Conservation (phyloP, 805 yeast species). For the Cyberlindnera meyerae region DNA sequence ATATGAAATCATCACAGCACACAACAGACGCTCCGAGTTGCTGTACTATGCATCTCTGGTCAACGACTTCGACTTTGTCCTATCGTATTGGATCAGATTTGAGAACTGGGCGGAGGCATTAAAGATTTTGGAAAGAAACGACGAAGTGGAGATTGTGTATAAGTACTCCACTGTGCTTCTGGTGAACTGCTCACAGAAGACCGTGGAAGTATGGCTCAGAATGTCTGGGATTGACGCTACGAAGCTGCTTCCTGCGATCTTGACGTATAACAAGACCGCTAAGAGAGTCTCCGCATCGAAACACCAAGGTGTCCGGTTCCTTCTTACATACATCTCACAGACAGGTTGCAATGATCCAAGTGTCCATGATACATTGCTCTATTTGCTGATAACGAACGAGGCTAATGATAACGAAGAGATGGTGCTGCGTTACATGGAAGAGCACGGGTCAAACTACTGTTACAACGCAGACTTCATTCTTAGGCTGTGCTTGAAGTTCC, state of each 20-base stretch:
- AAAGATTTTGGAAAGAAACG: constrained; percentile 46
- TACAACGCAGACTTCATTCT: constrained; percentile 74
- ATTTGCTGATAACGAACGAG: constrained; percentile 48
- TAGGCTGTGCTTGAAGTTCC: constrained; percentile 60
- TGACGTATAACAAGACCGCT: constrained; percentile 56
- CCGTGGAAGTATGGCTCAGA: constrained; percentile 77
- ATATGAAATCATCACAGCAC: constrained; percentile 64
- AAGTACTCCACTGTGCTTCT: constrained; percentile 65
- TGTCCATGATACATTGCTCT: constrained; percentile 66
- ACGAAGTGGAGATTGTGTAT: constrained; percentile 49
- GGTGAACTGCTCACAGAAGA: constrained; percentile 59
- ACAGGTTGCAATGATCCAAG: constrained; percentile 38
- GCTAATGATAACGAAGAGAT: constrained; percentile 30
- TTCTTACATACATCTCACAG: constrained; percentile 49
- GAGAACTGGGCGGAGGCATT: constrained; percentile 75
- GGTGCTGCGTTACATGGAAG: constrained; percentile 46
- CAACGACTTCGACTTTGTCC: constrained; percentile 63
- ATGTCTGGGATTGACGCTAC: constrained; percentile 50
- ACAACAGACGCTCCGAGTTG: constrained; percentile 60
- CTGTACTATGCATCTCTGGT: constrained; percentile 63
- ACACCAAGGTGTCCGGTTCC: constrained; percentile 64
- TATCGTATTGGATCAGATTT: constrained; percentile 61
- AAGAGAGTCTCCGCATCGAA: constrained; percentile 36
- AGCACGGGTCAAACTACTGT: constrained; percentile 31
- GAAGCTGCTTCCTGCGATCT: constrained; percentile 68